Evolutionary conservation across 2,329 filamentous ascomycete species (phyloP), one percentile per base, ranked within the genome.

Genomic region (Penicillium sp.): DNA sequence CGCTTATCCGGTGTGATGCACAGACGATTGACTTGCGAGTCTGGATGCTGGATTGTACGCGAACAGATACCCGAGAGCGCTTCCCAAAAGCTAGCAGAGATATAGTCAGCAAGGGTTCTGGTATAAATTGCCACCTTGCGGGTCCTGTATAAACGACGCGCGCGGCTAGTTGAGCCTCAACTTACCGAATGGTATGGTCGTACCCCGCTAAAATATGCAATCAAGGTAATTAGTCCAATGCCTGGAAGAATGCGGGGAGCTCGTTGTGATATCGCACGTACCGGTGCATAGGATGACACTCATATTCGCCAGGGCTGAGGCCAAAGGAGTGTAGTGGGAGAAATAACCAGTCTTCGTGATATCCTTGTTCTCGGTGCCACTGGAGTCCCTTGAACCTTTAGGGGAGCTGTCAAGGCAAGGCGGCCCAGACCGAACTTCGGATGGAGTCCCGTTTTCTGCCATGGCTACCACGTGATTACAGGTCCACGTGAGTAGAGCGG

Each of bases 1-100:
- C 91, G 87, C 73, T 98, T 98, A 75, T 98, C 93, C 55, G 93
- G 93, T 12, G 93, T 96, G 64, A 98, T 98, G 71, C 91, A 97
- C 43, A 98, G 84, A 38, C 93, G 87, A 72, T 98, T 98, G 61
- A 98, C 93, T 71, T 98, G 93, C 9, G 91, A 97, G 71, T 98
- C 93, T 2, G 93, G 88, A 66, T 98, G 91, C 61, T 96, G 93
- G 61, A 98, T 97, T 21, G 93, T 98, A 57, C 93, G 87, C 37
- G 89, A 96, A 74, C 93, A 98, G 63, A 98, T 97, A 47, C 93
- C 93, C 10, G 90, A 96, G 49, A 98, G 80, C 1, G 93, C 93
- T 72, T 98, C 93, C 93, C 93, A 98, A 75, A 98, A 98, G 57
- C 89, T 94, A 26, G 29, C 19, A 28, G 51, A 35, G 21, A 53